These are phyloP conservation scores for Pseudogymnoascus sp. DNA, from an alignment of 2,329 filamentous ascomycete species.

Conservation along the genomic window DNA sequence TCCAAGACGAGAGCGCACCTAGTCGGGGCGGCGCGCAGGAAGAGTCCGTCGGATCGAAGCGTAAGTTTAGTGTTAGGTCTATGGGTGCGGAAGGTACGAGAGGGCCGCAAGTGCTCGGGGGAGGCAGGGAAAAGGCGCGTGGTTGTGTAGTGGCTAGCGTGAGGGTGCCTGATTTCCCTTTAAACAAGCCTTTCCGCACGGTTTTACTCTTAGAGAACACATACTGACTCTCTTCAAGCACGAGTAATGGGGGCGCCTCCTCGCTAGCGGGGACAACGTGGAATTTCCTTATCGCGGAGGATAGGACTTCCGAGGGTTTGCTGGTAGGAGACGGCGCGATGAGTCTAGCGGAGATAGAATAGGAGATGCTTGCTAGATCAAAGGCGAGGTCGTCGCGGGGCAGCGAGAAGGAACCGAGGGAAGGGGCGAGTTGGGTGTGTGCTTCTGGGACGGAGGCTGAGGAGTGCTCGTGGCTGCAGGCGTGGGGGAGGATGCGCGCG, in stretches of 20 bases:
- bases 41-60: neutral
- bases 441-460: slow-evolving; percentile 19
- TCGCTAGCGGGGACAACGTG: slow-evolving; percentile 22
- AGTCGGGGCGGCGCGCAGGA: neutral
- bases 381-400: slow-evolving; percentile 25
- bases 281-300: slow-evolving; percentile 15
- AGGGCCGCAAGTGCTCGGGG: neutral
- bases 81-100: neutral
- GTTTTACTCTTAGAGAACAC: slow-evolving; percentile 22
- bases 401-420: slow-evolving; percentile 17
- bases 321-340: slow-evolving; percentile 8
- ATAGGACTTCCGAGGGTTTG: neutral
- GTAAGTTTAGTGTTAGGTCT: neutral
- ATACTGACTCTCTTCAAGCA: slow-evolving; percentile 19
- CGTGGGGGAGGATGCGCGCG: slow-evolving; percentile 23
- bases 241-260: slow-evolving; percentile 25
- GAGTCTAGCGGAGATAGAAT: slow-evolving; percentile 23
- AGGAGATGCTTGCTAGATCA: slow-evolving; percentile 24
- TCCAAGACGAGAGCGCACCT: neutral
- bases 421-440: slow-evolving; percentile 25
- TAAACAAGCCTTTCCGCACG: slow-evolving; percentile 27
- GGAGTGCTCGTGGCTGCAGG: slow-evolving; percentile 20
- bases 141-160: slow-evolving; percentile 25
- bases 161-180: slow-evolving; percentile 27
- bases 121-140: slow-evolving; percentile 13